Evolutionary conservation across 2,329 filamentous ascomycete genomes (phyloP), one percentile per base, ranked within the genome.

Genomic region (Colletotrichum zoysiae): DNA sequence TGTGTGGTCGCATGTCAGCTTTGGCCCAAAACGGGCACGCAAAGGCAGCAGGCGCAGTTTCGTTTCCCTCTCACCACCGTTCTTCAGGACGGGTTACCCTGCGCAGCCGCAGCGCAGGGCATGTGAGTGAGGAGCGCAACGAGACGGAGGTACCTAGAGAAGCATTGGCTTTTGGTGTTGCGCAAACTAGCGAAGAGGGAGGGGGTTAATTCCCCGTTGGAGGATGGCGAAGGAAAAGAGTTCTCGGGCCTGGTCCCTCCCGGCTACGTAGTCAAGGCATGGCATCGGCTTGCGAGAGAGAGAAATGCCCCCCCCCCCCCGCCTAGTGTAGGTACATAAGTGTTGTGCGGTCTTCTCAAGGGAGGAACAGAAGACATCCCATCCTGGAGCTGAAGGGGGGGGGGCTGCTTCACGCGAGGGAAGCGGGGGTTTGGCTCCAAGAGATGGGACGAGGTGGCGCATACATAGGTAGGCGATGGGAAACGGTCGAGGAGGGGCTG

Each of bases 1-100:
- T 42, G 30, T 26, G 23, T 11, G n/a, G 26, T 16, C 20, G 35
- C 56, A 55, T 65, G 67, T 69, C 60, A 69, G 67, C 67, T 61
- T 67, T 46, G 26, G 60, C 53, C 60, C 60, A 58, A 59, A 59
- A 20, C 59, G 58, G 59, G 16, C 42, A 53, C 33, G 33, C 44
- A n/a, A 30, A 26, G 66, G 51, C n/a, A 33, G 48, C 61, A 60
- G 38, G 67, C 6, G 42, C 42, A 44, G 42, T 20, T 20, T 44
- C 30, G 1, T 46, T 14, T 44, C 42, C 18, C 44, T 20, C 12
- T 9, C 44, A 3, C 42, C 16, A 4, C 42, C 20, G 30, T n/a
- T 48, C 58, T 60, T 33, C 26, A 46, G 18, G 44, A 30, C 2
- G 18, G 8, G 14, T 23, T n/a, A 42, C 46, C 59, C 59, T 14